Evolutionary conservation across 805 yeast species (phyloP).

Genomic region (Candida hispaniensis): DNA sequence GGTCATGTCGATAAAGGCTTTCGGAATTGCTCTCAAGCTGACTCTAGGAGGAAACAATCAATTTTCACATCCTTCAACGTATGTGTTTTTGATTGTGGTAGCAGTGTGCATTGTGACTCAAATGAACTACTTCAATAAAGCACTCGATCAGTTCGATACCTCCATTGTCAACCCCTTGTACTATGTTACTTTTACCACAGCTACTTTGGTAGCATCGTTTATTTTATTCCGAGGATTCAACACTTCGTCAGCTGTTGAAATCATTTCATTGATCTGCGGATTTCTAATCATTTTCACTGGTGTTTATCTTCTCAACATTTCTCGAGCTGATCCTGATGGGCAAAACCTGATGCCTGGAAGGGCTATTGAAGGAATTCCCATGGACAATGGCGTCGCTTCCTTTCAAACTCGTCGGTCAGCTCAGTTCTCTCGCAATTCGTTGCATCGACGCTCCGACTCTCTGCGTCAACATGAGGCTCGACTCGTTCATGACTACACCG

Average conservation of each 20-base stretch:
- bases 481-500: conserved; percentile 26
- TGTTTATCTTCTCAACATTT: conserved; percentile 68
- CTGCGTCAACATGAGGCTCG: conserved; percentile 25
- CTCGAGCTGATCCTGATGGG: conserved; percentile 39
- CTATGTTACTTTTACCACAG: conserved; percentile 85
- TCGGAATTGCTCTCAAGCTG: conserved; percentile 81
- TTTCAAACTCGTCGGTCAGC: conserved; percentile 67
- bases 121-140: conserved; percentile 90
- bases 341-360: conserved; percentile 34
- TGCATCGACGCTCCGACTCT: conserved; percentile 25
- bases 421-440: conserved; percentile 42
- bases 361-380: conserved; percentile 59
- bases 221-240: conserved; percentile 79
- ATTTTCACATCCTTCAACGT: conserved; percentile 74
- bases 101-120: conserved; percentile 76
- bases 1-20: conserved; percentile 86
- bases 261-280: conserved; percentile 73
- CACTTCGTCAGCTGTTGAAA: conserved; percentile 67
- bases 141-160: conserved; percentile 85
- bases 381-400: conserved; percentile 77
- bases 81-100: conserved; percentile 67
- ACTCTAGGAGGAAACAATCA: conserved; percentile 80
- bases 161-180: conserved; percentile 85
- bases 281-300: conserved; percentile 81
- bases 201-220: conserved; percentile 76